Percentiles rank a stretch among this genome's conserved stretches.
These are phyloP conservation scores for Suillus variegatus DNA, from an alignment of 768 basidiomycete species.

Conservation along the genomic window DNA sequence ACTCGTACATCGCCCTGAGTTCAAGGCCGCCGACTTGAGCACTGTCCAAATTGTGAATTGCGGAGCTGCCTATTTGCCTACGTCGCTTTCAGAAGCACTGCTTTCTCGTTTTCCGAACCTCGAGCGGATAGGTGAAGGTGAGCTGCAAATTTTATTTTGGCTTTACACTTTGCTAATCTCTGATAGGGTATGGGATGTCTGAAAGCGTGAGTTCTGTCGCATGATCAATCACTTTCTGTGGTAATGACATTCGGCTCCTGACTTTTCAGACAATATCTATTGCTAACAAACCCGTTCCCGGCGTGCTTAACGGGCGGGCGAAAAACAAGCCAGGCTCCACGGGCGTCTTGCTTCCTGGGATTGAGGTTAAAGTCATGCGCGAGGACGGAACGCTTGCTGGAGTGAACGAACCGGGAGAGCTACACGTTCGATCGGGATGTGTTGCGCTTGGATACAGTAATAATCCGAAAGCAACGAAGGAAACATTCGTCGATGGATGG, in stretches of 20 bases:
- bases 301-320: conserved; percentile 45
- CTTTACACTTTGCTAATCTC: conserved; percentile 8
- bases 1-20: conserved; percentile 53
- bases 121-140: conserved; percentile 47
- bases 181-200: conserved; percentile 69
- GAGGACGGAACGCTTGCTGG: conserved; percentile 59
- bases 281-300: conserved; percentile 44
- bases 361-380: conserved; percentile 62
- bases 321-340: conserved; percentile 43
- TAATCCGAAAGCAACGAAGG: conserved; percentile 63
- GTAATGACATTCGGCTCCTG: conserved; percentile 4
- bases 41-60: conserved; percentile 44
- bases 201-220: conserved; percentile 49
- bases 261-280: conserved; percentile 54
- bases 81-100: conserved; percentile 48
- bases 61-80: conserved; percentile 72
- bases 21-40: conserved; percentile 53
- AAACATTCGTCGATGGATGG: conserved; percentile 74
- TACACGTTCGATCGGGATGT: conserved; percentile 57
- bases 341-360: conserved; percentile 62
- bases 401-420: conserved; percentile 63
- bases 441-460: conserved; percentile 73
- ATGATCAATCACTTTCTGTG: background rate
- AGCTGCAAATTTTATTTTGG: conserved; percentile 10
- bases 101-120: conserved; percentile 36